Evolutionary conservation across 805 yeast genomes (phyloP).

Genomic region (Candida incommunis): DNA sequence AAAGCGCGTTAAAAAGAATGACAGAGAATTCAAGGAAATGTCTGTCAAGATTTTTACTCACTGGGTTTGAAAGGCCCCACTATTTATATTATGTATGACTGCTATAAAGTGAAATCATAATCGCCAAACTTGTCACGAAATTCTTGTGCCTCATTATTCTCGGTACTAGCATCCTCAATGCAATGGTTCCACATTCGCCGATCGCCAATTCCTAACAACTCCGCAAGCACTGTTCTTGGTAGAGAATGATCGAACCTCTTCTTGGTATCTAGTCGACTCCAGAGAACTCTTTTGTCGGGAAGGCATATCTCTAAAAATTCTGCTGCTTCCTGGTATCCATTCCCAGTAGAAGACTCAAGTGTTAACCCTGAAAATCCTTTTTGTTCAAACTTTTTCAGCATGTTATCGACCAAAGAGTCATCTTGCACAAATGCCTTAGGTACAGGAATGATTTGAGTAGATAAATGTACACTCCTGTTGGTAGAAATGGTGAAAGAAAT

Average conservation of each 20-base stretch:
- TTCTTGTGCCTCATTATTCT: background rate
- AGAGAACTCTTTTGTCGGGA: background rate
- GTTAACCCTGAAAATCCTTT: background rate
- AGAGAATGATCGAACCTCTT: background rate
- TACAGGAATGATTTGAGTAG: background rate
- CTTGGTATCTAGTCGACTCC: background rate
- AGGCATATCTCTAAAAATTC: background rate
- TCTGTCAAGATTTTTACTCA: conserved; percentile 10
- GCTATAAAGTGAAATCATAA: conserved; percentile 1
- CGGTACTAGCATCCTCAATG: background rate
- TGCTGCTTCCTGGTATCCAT: background rate
- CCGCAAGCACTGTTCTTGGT: background rate
- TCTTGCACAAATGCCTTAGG: background rate
- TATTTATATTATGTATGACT: background rate
- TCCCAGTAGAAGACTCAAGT: background rate
- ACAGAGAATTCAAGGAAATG: conserved; percentile 16
- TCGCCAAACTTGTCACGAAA: background rate
- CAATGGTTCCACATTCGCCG: background rate
- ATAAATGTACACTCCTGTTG: background rate
- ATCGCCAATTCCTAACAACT: background rate
- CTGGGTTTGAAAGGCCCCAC: conserved; percentile 6
- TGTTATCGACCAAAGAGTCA: background rate
- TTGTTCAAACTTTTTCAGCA: background rate
- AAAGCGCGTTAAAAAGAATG: conserved; percentile 44
- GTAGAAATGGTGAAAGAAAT: background rate